phyloP scores from a whole-genome alignment of 1,139 yeast genomes.

The Saccharomyces pastorianus region DNA sequence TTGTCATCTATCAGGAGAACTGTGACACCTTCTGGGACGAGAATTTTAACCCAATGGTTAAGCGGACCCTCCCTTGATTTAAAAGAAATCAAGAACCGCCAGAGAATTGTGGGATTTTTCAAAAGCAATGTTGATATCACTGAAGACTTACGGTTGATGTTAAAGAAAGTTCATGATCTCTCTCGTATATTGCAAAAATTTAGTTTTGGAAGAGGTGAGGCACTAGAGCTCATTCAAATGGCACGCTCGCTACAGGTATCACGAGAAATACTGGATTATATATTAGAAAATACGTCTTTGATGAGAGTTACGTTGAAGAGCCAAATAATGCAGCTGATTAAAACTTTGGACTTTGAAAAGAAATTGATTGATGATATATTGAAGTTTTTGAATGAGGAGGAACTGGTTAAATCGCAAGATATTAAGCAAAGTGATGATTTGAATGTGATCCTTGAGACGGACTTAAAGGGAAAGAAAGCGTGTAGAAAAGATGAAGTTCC shows the following conservation, averaged over 20 bases:
- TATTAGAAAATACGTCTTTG: slow-evolving; percentile 4
- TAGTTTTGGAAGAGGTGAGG: slow-evolving; percentile 39
- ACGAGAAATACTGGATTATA: slow-evolving; percentile 9
- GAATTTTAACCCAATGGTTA: slow-evolving; percentile 73
- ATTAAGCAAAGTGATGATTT: background rate
- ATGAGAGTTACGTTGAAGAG: slow-evolving; percentile 4
- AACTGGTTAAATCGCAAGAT: slow-evolving; percentile 9
- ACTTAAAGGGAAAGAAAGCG: slow-evolving; percentile 2
- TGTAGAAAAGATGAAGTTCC: slow-evolving; percentile 6
- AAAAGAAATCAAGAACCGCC: slow-evolving; percentile 50
- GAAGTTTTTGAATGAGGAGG: slow-evolving; percentile 21
- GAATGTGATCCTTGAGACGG: background rate
- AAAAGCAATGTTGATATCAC: slow-evolving; percentile 36
- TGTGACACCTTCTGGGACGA: slow-evolving; percentile 70
- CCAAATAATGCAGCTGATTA: slow-evolving; percentile 7
- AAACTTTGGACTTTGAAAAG: slow-evolving; percentile 15
- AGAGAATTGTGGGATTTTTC: slow-evolving; percentile 52
- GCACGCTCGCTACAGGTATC: slow-evolving; percentile 35
- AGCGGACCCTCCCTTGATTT: slow-evolving; percentile 67
- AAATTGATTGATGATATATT: slow-evolving; percentile 18
- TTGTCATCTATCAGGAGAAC: slow-evolving; percentile 63
- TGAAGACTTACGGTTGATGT: slow-evolving; percentile 27
- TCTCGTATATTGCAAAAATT: slow-evolving; percentile 49
- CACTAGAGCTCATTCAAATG: slow-evolving; percentile 39
- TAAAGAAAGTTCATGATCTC: slow-evolving; percentile 42